phyloP scores from a whole-genome alignment of 768 basidiomycete species.

The Kwoniella heveanensis region DNA sequence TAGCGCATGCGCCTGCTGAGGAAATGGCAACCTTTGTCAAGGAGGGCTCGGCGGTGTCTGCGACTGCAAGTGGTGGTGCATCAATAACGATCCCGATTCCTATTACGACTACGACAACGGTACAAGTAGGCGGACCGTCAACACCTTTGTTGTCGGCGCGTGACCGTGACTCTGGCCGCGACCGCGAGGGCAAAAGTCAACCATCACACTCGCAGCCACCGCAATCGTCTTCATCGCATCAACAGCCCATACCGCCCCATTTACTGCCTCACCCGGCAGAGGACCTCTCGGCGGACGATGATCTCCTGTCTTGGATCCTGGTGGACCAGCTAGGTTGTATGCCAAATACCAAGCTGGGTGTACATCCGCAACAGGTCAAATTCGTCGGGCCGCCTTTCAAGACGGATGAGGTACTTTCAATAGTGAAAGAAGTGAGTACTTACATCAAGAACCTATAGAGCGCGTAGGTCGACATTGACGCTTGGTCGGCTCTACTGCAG shows the following conservation, averaged over 20 bases:
- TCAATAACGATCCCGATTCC: too few species aligned
- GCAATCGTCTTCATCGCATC: not conserved
- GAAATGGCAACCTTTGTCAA: not conserved
- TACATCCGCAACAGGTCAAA: conserved; percentile 51
- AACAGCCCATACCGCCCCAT: not conserved
- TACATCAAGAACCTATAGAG: not conserved
- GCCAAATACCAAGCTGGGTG: conserved; percentile 50
- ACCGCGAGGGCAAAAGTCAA: not conserved
- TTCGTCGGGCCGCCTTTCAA: conserved; percentile 50
- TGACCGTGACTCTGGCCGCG: not conserved
- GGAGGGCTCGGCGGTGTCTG: not conserved
- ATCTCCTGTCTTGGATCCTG: conserved; percentile 52
- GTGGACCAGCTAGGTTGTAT: conserved; percentile 53
- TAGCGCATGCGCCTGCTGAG: not conserved
- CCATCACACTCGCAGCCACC: not conserved
- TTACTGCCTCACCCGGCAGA: conserved; percentile 47
- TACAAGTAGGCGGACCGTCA: not conserved
- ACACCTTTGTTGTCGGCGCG: not conserved
- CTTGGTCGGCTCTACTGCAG: conserved; percentile 5
- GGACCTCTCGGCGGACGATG: conserved; percentile 52
- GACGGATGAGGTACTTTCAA: conserved; percentile 45
- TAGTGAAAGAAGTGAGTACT: conserved; percentile 46
- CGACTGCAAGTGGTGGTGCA: not conserved
- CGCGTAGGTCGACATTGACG: not conserved
- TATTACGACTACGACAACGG: not conserved